Evolutionary conservation across 257 asterid genomes (phyloP), one percentile per base, ranked within the genome.

Genomic region (Penstemon newberryi): DNA sequence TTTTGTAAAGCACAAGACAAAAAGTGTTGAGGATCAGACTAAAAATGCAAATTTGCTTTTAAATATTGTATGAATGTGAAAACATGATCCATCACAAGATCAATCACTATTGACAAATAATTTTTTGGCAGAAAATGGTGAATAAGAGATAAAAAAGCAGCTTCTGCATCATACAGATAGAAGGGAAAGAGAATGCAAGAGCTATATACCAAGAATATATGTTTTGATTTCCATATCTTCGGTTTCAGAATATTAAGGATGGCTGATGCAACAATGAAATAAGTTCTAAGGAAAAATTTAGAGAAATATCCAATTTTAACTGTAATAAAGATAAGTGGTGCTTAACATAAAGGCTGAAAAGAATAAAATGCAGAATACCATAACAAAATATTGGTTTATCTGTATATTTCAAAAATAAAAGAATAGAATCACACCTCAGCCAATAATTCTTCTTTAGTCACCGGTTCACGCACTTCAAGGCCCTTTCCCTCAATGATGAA

Each of bases 371-470:
- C 19, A 13, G 11, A 59, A 37, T 39, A 57, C 13, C 65, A 52
- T 66, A 58, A 18, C 60, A 45, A 40, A 15, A 0, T 0, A 15
- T 15, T 60, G 42, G 1, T 19, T 50, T 7, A 33, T 61, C 57
- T 52, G 41, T 7, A 37, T 38, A 58, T 53, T 62, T 44, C 56
- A 9, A 25, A 50, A 25, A 56, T 42, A 64, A 12, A 25, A 36
- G 5, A 43, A 36, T 33, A 63, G 54, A 61, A 33, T 18, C 71
- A 62, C 69, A 84, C 90, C 90, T 82, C 87, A 15, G 82, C 78
- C 61, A 80, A 55, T 67, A 84, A 75, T 76, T 84, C 90, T 51
- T 84, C 84, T 79, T 82, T 84, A 3, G 82, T 78, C 56, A 82
- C 82, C 11, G 87, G 85, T 47, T 73, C 78, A 57, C 79, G 87